Evolutionary conservation across 2,329 filamentous ascomycete genomes (phyloP).

Genomic region (Alternaria gaisen): DNA sequence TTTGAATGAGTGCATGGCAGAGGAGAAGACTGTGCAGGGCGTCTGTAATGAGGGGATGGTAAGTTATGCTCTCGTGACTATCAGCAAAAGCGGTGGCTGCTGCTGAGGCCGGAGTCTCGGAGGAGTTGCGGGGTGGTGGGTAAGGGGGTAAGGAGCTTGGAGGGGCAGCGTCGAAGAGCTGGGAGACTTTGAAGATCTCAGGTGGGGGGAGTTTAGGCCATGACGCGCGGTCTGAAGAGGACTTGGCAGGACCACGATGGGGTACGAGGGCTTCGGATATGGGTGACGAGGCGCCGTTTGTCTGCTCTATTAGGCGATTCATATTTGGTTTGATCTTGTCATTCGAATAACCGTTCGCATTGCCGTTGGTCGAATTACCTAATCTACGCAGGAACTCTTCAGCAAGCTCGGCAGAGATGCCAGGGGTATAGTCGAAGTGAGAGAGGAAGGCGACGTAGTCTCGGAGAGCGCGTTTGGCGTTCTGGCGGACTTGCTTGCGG

Average conservation of each 20-base stretch:
- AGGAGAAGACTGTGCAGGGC: slow-evolving; percentile 80
- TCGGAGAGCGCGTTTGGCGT: slow-evolving; percentile 77
- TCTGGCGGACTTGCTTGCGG: slow-evolving; percentile 74
- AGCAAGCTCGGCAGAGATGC: slow-evolving; percentile 67
- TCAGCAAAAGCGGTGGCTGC: slow-evolving; percentile 53
- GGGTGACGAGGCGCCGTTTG: slow-evolving; percentile 29
- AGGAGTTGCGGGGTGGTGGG: slow-evolving; percentile 56
- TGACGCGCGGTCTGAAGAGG: slow-evolving; percentile 46
- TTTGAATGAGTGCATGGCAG: slow-evolving; percentile 81
- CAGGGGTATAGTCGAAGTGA: slow-evolving; percentile 80
- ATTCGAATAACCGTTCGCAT: slow-evolving; percentile 13
- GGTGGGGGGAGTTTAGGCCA: slow-evolving; percentile 60
- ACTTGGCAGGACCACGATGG: slow-evolving; percentile 42
- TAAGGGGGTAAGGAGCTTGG: slow-evolving; percentile 73
- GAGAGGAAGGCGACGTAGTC: slow-evolving; percentile 78
- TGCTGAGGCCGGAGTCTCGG: slow-evolving; percentile 36
- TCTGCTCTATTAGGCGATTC: slow-evolving; percentile 40
- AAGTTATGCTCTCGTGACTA: slow-evolving; percentile 73
- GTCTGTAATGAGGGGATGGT: slow-evolving; percentile 81
- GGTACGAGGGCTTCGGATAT: slow-evolving; percentile 57
- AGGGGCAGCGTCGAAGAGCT: slow-evolving; percentile 75
- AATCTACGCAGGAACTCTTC: slow-evolving; percentile 59
- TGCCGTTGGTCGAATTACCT: slow-evolving; percentile 30
- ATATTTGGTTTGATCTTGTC: slow-evolving; percentile 29
- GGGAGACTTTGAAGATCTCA: slow-evolving; percentile 64